Base-by-base conservation (phyloP, 1,284 basidiomycete genomes). In the Boletus semigastroideus region DNA sequence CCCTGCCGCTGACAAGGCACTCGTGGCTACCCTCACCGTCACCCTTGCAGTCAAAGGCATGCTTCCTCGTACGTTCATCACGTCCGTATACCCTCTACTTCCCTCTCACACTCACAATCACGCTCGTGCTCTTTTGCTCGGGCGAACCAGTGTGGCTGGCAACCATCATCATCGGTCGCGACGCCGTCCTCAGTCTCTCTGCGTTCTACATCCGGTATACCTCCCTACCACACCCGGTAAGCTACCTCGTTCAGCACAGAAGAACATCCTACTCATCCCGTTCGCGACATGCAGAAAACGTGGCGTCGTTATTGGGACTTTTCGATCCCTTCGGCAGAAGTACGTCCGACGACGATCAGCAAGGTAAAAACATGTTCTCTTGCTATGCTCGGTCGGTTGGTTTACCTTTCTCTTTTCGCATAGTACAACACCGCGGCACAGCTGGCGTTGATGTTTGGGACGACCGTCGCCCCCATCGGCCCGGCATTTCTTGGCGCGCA, bases 201-300 rank as follows among this genome's bases (percentile, higher is more conserved):
- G 97, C 96, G 3, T 95, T 99, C 66, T 94, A 92, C 66, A 93
- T 98, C 61, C 88, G 96, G 25, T 99, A 92, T 71, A 89, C 86
- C 4, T 92, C 94, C 0, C 74, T 99, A 8, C 90, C 94, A 10
- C 75, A 78, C 43, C 96, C 96, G 2, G 93, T 94, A 72, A 58
- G 90, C 40, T 45, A 45, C 19, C 12, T 51, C 47, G 19, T 22
- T 50, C 40, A 33, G 41, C 48, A 42, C n/a, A 28, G 28, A 31
- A 17, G 40, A 40, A 5, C 50, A 38, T 25, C 39, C 13, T 33
- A 31, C 42, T 42, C 30, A 55, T 31, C 34, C 36, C 16, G 5
- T 48, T 42, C 42, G 42, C 47, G 51, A 20, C 36, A 43, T 36
- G 12, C 62, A 94, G 91, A 95, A 96, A 86, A 98, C 94, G 0